phyloP scores from a whole-genome alignment of 805 yeast species.

The Kodamaea kakaduensis region DNA sequence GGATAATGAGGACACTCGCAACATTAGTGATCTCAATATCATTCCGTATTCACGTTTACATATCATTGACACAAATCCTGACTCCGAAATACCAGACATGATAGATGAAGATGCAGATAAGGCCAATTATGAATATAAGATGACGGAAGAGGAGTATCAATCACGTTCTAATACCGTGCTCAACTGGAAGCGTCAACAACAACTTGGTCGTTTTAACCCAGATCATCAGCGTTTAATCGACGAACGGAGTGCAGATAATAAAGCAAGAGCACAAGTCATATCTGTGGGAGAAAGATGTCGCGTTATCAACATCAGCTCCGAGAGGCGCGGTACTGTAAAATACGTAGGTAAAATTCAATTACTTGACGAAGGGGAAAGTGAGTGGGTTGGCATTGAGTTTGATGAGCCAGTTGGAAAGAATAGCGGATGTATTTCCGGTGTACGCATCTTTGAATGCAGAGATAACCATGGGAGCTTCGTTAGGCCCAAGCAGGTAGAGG shows the following conservation, averaged over 20 bases:
- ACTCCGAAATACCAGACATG: conserved; percentile 46
- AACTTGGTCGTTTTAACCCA: conserved; percentile 73
- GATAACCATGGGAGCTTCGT: conserved; percentile 73
- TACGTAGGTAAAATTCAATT: conserved; percentile 67
- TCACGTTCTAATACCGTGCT: conserved; percentile 59
- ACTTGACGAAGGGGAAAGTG: conserved; percentile 44
- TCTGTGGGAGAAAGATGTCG: conserved; percentile 53
- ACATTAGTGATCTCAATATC: conserved; percentile 26
- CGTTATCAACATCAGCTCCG: conserved; percentile 40
- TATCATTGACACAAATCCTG: conserved; percentile 53
- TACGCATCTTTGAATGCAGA: conserved; percentile 53
- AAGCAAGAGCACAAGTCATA: conserved; percentile 26
- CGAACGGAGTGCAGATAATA: conserved; percentile 25
- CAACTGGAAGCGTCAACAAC: conserved; percentile 68
- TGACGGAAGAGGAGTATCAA: conserved; percentile 62
- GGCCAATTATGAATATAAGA: conserved; percentile 34
- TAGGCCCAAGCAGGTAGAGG: conserved; percentile 61
- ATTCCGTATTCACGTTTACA: conserved; percentile 47
- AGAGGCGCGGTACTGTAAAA: conserved; percentile 65
- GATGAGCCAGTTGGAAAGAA: conserved; percentile 87
- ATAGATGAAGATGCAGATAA: conserved; percentile 15
- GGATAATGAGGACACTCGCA: conserved; percentile 14
- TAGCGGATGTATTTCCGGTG: conserved; percentile 68
- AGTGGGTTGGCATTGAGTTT: conserved; percentile 83
- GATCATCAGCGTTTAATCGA: conserved; percentile 30